Base-by-base conservation (phyloP, 306 rosid species). In the Ormosia emarginata region DNA sequence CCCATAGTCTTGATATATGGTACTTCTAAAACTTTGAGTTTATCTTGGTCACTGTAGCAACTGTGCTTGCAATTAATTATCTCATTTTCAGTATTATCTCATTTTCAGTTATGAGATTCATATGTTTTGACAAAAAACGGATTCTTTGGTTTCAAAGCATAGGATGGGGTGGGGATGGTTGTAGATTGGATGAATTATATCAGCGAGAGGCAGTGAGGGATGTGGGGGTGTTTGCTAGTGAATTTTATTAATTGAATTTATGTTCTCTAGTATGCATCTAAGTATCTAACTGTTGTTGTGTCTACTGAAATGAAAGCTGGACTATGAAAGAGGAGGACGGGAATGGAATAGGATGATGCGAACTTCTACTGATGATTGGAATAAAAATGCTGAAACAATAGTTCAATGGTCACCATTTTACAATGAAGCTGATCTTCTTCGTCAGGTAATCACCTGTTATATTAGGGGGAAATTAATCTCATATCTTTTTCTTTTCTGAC, bases 351-450 rank as follows among this genome's bases (percentile, higher is more conserved):
- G 77, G 87, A 86, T 93, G 67, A 24, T 81, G 63, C 89, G 99
- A 18, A 85, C 96, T 77, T 89, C 96, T 62, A 50, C 17, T 39
- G 86, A 70, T 11, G 97, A 92, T 79, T 92, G 99, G 98, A 75
- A 85, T 62, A 95, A 69, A 80, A 93, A 92, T 86, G 80, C 85
- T 43, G 97, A 92, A 53, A 92, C 97, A 57, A 77, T 96, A 49
- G 83, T 93, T 76, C 89, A 89, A 33, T 95, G 99, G 99, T 92
- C 99, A 53, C 99, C 99, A 37, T 93, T 92, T 86, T 53, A 85
- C 18, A 76, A 75, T 67, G 99, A 96, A 87, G 84, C 79, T n/a
- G 98, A 95, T 69, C 93, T 95, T 86, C 89, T 86, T 63, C 87
- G 80, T 67, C 98, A 95, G 90, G 90, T 87, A 84, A 67, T 67